phyloP scores from a whole-genome alignment of 345 rosid species.

The Jatropha curcas region DNA sequence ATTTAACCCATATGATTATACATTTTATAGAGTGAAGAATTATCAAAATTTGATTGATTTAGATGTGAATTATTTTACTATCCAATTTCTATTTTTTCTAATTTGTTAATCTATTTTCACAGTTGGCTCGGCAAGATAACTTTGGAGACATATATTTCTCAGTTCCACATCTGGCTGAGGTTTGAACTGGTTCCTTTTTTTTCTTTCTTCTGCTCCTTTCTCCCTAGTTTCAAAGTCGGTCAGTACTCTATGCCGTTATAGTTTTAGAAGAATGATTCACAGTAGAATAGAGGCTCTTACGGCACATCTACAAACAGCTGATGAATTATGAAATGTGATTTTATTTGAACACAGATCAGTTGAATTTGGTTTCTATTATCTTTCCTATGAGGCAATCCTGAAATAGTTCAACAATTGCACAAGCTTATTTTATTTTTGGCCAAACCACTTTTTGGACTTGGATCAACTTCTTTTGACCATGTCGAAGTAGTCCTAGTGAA shows the following conservation, averaged over 20 bases:
- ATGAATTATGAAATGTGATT: background rate
- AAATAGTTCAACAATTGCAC: background rate
- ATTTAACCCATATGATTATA: conserved; percentile 21
- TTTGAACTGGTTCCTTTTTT: conserved; percentile 32
- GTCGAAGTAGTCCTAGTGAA: background rate
- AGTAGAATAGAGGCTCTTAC: background rate
- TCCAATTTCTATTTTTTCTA: conserved; percentile 19
- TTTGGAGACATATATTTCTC: conserved; percentile 92
- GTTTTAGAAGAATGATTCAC: background rate
- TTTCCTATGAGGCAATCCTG: background rate
- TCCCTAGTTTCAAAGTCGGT: background rate
- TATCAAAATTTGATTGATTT: background rate
- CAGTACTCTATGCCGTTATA: background rate
- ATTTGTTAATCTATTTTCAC: conserved; percentile 13
- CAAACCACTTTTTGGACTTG: background rate
- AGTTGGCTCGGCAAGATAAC: conserved; percentile 99
- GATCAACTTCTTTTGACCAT: background rate
- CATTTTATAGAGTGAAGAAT: background rate
- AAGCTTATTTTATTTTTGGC: background rate
- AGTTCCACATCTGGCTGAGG: conserved; percentile 99
- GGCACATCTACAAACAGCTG: background rate
- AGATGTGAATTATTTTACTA: background rate
- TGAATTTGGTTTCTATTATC: background rate
- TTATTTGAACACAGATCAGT: background rate
- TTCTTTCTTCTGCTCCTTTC: background rate